Percentiles rank a stretch among this genome's conserved stretches.
Evolutionary conservation across 2,329 filamentous ascomycete species (phyloP).

Genomic region (Blastomyces percursus): DNA sequence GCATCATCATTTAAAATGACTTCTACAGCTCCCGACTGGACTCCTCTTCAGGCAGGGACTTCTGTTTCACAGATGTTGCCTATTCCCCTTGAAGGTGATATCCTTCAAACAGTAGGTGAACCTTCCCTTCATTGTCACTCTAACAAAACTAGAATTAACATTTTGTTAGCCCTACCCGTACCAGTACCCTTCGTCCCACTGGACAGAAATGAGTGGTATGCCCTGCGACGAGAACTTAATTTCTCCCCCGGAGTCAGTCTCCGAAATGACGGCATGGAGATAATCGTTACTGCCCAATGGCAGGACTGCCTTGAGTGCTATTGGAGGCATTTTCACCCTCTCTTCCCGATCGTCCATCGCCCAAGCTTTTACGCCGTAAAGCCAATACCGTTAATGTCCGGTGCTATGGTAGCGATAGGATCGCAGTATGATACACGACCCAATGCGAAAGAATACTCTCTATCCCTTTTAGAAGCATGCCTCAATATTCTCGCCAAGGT

Average conservation of each 20-base stretch:
- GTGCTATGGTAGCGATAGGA: constrained; percentile 28
- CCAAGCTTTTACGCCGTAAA: constrained; percentile 24
- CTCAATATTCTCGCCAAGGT: constrained; percentile 23
- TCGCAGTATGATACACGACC: constrained; percentile 26
- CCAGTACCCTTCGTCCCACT: constrained; percentile 31
- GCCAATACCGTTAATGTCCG: constrained; percentile 23
- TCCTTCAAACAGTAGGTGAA: constrained; percentile 30
- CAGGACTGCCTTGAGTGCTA: constrained; percentile 27
- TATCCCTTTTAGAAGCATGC: constrained; percentile 25
- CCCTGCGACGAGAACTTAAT: constrained; percentile 30
- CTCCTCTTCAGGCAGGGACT: constrained; percentile 20
- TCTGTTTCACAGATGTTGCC: constrained; percentile 26
- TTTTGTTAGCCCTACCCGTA: constrained; percentile 26
- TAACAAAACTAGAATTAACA: constrained; percentile 14
- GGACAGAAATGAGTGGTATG: constrained; percentile 29
- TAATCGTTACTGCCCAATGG: constrained; percentile 26
- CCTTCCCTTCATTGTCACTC: constrained; percentile 34
- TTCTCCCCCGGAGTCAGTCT: constrained; percentile 25
- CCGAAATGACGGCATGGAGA: constrained; percentile 25
- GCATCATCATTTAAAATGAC: constrained; percentile 27
- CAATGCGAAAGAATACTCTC: constrained; percentile 26
- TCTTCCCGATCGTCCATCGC: constrained; percentile 27
- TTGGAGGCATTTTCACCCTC: constrained; percentile 27
- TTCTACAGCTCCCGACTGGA: constrained; percentile 25
- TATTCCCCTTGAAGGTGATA: constrained; percentile 25